Percentiles rank a stretch among this genome's conserved stretches.
Evolutionary conservation across 169 alveolate genomes (phyloP).

Genomic region (Cryptosporidium canis): DNA sequence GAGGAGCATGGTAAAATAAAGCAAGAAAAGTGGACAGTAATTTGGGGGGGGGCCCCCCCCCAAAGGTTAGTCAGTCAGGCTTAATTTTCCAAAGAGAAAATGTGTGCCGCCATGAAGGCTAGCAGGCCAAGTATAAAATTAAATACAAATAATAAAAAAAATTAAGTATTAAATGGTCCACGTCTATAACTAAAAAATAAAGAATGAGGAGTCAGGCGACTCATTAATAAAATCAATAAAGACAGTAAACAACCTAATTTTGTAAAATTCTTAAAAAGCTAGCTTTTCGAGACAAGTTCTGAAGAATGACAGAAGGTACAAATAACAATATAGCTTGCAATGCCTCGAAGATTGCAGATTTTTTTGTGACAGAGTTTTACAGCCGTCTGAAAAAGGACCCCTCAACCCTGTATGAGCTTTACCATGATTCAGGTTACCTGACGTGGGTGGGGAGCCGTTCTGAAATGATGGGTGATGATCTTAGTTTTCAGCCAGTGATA

Average conservation of each 20-base stretch:
- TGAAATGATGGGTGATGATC: background rate
- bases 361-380: slow-evolving; percentile 64
- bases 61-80: background rate
- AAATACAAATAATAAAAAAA: background rate
- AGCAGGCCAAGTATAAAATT: background rate
- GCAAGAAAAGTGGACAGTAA: background rate
- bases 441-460: slow-evolving; percentile 60
- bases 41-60: no score
- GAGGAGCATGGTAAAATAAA: no score
- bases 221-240: background rate
- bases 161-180: background rate
- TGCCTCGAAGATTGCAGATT: slow-evolving; percentile 66
- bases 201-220: background rate
- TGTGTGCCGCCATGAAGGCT: slow-evolving; percentile 2
- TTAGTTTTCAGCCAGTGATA: slow-evolving; percentile 18
- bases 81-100: background rate
- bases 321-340: slow-evolving; percentile 17
- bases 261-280: background rate
- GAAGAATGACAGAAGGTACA: slow-evolving; percentile 18
- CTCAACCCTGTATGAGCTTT: slow-evolving; percentile 52
- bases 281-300: background rate
- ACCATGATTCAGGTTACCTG: slow-evolving; percentile 64
- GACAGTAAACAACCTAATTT: background rate
- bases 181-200: background rate
- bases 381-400: slow-evolving; percentile 70